Conservation (phyloP, 129 eudicot genomes). For the Chrysanthemum seticuspe region DNA sequence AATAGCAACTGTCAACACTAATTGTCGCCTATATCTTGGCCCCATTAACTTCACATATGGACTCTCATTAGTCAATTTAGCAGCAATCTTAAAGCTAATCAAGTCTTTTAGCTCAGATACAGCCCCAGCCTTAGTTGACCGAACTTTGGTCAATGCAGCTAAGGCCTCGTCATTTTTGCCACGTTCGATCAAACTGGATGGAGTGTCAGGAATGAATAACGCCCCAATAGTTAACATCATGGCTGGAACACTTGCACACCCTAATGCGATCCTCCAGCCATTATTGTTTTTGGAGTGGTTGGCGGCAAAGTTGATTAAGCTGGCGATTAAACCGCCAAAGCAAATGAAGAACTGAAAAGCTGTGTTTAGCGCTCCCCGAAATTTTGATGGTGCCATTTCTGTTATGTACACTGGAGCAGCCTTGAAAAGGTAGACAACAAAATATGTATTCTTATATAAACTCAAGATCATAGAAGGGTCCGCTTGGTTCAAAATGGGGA, state of each 20-base stretch:
- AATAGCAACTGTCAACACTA: constrained; percentile 35
- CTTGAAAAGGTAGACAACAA: constrained; percentile 27
- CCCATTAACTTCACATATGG: constrained; percentile 29
- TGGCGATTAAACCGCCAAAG: constrained; percentile 31
- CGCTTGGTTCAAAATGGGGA: too few species aligned
- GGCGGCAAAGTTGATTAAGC: constrained; percentile 33
- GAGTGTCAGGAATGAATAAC: constrained; percentile 47
- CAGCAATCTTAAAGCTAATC: constrained; percentile 20
- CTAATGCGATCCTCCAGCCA: constrained; percentile 48
- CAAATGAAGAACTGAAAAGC: constrained; percentile 46
- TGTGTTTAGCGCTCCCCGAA: constrained; percentile 46
- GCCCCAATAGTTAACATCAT: constrained; percentile 36
- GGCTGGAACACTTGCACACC: constrained; percentile 38
- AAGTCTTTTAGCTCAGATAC: constrained; percentile 44
- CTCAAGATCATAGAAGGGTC: neutral
- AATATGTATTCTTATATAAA: neutral
- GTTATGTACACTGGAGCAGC: constrained; percentile 52
- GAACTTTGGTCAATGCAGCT: constrained; percentile 26
- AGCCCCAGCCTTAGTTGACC: constrained; percentile 30
- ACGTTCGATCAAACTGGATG: constrained; percentile 45
- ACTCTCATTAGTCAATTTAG: neutral
- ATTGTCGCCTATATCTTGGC: constrained; percentile 34
- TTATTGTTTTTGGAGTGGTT: neutral
- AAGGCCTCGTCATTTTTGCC: constrained; percentile 39
- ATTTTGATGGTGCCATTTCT: constrained; percentile 58